Base-by-base conservation (phyloP, 148 eudicot genomes). In the Pharnaceum exiguum region DNA sequence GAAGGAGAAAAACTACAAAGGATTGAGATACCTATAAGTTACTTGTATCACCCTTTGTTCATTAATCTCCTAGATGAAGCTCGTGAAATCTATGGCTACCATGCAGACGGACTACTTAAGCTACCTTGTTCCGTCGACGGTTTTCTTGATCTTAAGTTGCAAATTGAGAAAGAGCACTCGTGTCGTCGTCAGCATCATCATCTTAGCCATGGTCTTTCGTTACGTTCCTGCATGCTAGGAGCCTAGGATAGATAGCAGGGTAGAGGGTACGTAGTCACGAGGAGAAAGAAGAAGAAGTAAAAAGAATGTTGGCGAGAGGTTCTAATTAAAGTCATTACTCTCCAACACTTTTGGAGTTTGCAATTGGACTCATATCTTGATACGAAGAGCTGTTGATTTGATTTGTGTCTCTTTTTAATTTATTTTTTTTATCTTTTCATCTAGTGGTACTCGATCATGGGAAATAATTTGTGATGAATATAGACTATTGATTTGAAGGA, bases 51-150 rank as follows among this genome's bases (percentile, higher is more conserved):
- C 59, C 85, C 85, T 0, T 63, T 74, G 46, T 66, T 81, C 21
- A 40, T 59, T 2, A 46, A 23, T 24, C 64, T 77, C 16, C 53
- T 81, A 12, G 85, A 81, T 13, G 54, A 67, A 46, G 82, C 85
- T 29, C 62, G 67, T 24, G 85, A 81, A 48, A 45, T 77, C 5
- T 81, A 81, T 26, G 85, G 79, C 10, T 81, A 81, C 63, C 71
- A 62, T 9, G 61, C 63, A 15, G 62, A 60, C 10, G 85, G 85
- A 5, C 85, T 82, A 2, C 68, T 81, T 0, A 59, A 43, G 65
- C 63, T 81, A 3, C 85, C 85, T 1, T 81, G 85, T 35, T 81
- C 82, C n/a, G 63, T 64, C 5, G 77, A 77, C 11, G 82, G 77
- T 35, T 81, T 81, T 29, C 75, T 74, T 15, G 67, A 77, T 55